Evolutionary conservation across 768 basidiomycete species (phyloP), one percentile per base, ranked within the genome.

Genomic region (Auricularia cornea): DNA sequence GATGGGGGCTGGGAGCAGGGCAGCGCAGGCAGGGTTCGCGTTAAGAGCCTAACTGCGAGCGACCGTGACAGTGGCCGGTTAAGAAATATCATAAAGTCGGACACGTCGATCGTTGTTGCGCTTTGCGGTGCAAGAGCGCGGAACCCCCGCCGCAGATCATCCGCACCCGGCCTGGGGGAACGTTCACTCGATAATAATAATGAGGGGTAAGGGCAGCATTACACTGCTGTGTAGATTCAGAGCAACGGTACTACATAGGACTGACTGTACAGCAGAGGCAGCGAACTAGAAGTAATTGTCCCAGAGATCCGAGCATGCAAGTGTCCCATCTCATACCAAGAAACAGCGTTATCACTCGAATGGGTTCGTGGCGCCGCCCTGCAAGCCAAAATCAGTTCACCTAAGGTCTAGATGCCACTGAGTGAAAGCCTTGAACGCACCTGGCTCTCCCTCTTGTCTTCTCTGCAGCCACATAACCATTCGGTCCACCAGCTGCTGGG

Each of bases 331-430:
- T 48, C 20, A 48, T 48, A 18, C 44, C 44, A 38, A 38, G 35
- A 38, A 38, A 38, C 35, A 38, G 35, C 35, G 8, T 38, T n/a
- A 10, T 57, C 28, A 57, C 30, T 57, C 54, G 30, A 57, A 57
- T 26, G 54, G 54, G 29, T 57, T 57, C 54, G 54, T 57, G 18
- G 54, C 54, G 54, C 54, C 54, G 23, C 54, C 54, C 54, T 57
- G 54, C 51, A 23, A 29, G 12, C 4, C 26, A 3, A 10, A 30
- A 29, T 57, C 30, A 26, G 18, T 16, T 29, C 54, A 57, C 10
- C 28, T 26, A 26, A 57, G 28, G 54, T 29, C 28, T 26, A 31
- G 11, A 26, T n/a, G n/a, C n/a, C n/a, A 14, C 11, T 28, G 14
- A 57, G 16, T n/a, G 6, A 20, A 5, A 29, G 28, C 8, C 28